phyloP scores from a whole-genome alignment of 2,329 filamentous ascomycete species.

The Paramyrothecium sp. region DNA sequence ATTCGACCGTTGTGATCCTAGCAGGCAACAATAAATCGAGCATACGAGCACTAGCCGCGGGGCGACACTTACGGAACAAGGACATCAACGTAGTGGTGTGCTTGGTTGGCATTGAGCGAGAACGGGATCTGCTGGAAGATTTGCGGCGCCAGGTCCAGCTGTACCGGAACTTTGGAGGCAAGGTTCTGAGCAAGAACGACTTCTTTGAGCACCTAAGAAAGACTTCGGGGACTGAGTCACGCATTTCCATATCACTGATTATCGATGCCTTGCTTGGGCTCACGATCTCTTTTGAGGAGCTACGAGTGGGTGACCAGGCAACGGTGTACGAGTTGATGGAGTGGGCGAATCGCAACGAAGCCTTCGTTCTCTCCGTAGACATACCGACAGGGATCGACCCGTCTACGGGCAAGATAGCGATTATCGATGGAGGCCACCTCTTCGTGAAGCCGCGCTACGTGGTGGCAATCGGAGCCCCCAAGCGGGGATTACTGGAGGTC shows the following conservation, averaged over 20 bases:
- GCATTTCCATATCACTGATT: slow-evolving; percentile 70
- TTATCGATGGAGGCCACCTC: slow-evolving; percentile 72
- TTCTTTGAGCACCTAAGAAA: slow-evolving; percentile 60
- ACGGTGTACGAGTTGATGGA: slow-evolving; percentile 87
- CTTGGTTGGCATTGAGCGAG: slow-evolving; percentile 80
- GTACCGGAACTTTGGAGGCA: slow-evolving; percentile 79
- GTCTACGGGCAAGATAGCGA: slow-evolving; percentile 64
- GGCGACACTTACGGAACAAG: slow-evolving; percentile 82
- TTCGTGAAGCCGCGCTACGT: slow-evolving; percentile 82
- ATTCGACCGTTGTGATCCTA: slow-evolving; percentile 65
- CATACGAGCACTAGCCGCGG: slow-evolving; percentile 79
- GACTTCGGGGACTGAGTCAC: slow-evolving; percentile 34
- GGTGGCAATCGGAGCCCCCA: slow-evolving; percentile 82
- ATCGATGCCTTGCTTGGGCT: slow-evolving; percentile 87
- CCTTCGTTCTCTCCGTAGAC: slow-evolving; percentile 83
- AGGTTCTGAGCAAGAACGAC: slow-evolving; percentile 61
- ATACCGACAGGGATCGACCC: slow-evolving; percentile 87
- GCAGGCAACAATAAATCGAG: slow-evolving; percentile 94
- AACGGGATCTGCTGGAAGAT: slow-evolving; percentile 76
- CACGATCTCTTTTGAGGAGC: slow-evolving; percentile 84
- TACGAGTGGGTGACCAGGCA: slow-evolving; percentile 78
- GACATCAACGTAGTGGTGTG: slow-evolving; percentile 79
- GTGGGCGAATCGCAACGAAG: slow-evolving; percentile 87
- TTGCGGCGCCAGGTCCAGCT: slow-evolving; percentile 80
- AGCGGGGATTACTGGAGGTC: slow-evolving; percentile 78